phyloP scores from a whole-genome alignment of 345 rosid genomes.

The Ceriops tagal region DNA sequence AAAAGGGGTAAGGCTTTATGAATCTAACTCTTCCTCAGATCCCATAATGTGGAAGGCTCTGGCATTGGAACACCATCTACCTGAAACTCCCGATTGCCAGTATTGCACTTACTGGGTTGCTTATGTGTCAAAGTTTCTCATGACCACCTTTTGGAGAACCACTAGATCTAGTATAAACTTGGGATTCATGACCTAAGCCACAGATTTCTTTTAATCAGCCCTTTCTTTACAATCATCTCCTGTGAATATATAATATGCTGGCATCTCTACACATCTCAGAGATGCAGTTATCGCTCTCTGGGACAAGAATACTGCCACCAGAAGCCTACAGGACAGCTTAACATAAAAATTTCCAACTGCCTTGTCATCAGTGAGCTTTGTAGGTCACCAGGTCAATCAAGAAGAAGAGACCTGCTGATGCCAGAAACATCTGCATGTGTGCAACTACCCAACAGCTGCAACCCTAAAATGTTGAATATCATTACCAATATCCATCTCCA shows the following conservation, averaged over 20 bases:
- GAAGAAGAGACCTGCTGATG: background rate
- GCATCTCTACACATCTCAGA: background rate
- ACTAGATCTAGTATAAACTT: too few relatives aligned
- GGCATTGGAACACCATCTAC: too few relatives aligned
- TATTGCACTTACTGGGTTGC: too few relatives aligned
- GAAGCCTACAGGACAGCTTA: background rate
- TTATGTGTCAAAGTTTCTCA: background rate
- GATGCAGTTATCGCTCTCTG: background rate
- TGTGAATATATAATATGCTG: background rate
- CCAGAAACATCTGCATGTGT: background rate
- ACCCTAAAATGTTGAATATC: slow-evolving; percentile 21
- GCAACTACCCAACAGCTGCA: slow-evolving; percentile 25
- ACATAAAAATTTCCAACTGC: background rate
- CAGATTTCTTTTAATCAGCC: too few relatives aligned
- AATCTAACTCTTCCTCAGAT: too few relatives aligned
- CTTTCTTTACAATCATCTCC: background rate
- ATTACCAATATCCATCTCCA: slow-evolving; percentile 39
- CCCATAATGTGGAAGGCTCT: too few relatives aligned
- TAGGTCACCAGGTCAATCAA: too few relatives aligned
- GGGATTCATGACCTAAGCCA: too few relatives aligned
- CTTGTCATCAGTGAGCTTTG: too few relatives aligned
- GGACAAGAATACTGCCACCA: too few relatives aligned
- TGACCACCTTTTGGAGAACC: background rate
- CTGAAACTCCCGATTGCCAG: too few relatives aligned
- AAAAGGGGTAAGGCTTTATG: too few relatives aligned